Conservation (phyloP, 176 grass and related monocot species). For the Avena sativa region DNA sequence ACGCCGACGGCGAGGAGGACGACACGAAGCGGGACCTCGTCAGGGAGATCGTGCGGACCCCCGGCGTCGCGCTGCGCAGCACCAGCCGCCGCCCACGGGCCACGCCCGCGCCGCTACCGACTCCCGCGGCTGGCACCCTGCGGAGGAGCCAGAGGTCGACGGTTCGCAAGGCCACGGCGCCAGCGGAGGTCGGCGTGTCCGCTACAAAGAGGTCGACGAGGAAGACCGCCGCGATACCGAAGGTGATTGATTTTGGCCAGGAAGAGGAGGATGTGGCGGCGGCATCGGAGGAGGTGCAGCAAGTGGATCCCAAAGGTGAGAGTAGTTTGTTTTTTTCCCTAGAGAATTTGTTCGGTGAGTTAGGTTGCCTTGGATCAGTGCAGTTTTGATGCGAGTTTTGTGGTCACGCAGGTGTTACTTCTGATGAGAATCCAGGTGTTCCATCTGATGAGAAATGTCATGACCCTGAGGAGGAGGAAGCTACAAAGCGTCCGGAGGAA, state of each 20-base stretch:
- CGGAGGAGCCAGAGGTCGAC: slow-evolving; percentile 56
- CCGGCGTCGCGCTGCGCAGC: slow-evolving; percentile 41
- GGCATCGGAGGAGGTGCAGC: background rate
- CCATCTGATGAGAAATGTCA: slow-evolving; percentile 34
- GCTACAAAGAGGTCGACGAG: slow-evolving; percentile 12
- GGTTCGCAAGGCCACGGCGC: slow-evolving; percentile 25
- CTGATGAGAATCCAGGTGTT: slow-evolving; percentile 16
- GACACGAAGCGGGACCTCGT: slow-evolving; percentile 43
- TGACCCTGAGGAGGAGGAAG: slow-evolving; percentile 30
- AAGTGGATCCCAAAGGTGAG: slow-evolving; percentile 47
- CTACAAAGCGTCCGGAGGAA: slow-evolving; percentile 1
- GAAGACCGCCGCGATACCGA: slow-evolving; percentile 35
- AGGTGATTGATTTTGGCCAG: slow-evolving; percentile 42
- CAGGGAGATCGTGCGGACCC: slow-evolving; percentile 55
- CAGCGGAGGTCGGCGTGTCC: slow-evolving; percentile 24
- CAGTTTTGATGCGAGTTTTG: background rate
- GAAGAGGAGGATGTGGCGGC: slow-evolving; percentile 32
- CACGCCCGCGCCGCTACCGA: slow-evolving; percentile 6
- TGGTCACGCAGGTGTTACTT: slow-evolving; percentile 22
- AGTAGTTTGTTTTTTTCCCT: background rate
- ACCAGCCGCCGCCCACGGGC: slow-evolving; percentile 47
- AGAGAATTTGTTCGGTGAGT: background rate
- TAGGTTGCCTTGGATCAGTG: background rate
- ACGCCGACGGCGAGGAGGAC: slow-evolving; percentile 53
- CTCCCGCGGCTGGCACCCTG: slow-evolving; percentile 40